These are phyloP conservation scores for Lentinus tigrinus DNA, from an alignment of 768 basidiomycete species.

Conservation along the genomic window DNA sequence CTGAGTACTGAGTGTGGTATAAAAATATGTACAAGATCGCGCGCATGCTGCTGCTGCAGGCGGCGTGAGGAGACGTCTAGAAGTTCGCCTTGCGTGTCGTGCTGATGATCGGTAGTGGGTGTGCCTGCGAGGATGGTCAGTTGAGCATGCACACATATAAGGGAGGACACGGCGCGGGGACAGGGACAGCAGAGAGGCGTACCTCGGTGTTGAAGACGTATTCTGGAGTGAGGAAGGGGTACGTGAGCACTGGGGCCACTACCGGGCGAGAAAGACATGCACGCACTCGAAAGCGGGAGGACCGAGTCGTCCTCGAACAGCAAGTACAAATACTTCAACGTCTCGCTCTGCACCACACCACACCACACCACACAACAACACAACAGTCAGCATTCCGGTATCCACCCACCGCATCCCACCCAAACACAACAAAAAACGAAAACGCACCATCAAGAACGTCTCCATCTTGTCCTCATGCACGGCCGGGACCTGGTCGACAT, in stretches of 20 bases:
- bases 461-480: slow-evolving; percentile 89
- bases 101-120: slow-evolving; percentile 69
- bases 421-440: not conserved
- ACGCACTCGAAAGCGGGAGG: slow-evolving; percentile 75
- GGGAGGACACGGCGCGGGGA: not conserved
- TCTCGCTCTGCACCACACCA: slow-evolving; percentile 64
- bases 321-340: slow-evolving; percentile 87
- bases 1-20: not conserved
- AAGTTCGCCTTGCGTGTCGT: slow-evolving; percentile 50
- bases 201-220: slow-evolving; percentile 95
- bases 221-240: slow-evolving; percentile 39
- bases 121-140: slow-evolving; percentile 41
- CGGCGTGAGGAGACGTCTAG: slow-evolving; percentile 26
- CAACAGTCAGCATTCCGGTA: not conserved
- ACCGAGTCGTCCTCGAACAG: slow-evolving; percentile 74
- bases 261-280: not conserved
- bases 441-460: slow-evolving; percentile 83
- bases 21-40: not conserved
- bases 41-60: not conserved
- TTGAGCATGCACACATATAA: not conserved
- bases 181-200: slow-evolving; percentile 14
- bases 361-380: not conserved
- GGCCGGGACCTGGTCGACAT: slow-evolving; percentile 77
- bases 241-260: not conserved
- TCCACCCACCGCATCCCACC: not conserved